Conservation (phyloP, 176 grass and related monocot genomes). For the Eleusine coracana region DNA sequence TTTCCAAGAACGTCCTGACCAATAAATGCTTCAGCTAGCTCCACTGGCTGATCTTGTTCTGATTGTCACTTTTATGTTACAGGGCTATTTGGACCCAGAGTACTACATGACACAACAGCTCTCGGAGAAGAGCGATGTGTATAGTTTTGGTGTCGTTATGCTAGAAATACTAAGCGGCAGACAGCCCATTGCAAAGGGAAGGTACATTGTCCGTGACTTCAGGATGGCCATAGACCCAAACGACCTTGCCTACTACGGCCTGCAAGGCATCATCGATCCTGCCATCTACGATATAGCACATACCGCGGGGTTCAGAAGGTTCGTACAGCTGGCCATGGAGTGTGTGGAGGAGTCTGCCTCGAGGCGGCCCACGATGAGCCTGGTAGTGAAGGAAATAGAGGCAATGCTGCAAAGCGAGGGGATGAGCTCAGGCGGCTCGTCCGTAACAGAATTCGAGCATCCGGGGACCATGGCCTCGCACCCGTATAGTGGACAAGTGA, state of each 20-base stretch:
- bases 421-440: conserved; percentile 41
- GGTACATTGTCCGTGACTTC: conserved; percentile 73
- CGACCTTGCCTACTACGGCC: conserved; percentile 59
- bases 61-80: conserved; percentile 9
- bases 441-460: conserved; percentile 30
- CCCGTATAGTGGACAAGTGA: not conserved
- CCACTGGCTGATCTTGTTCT: not conserved
- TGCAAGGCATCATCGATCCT: conserved; percentile 61
- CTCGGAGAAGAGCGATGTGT: conserved; percentile 85
- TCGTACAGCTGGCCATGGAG: conserved; percentile 75
- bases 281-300: conserved; percentile 50
- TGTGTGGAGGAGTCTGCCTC: conserved; percentile 61
- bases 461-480: not conserved
- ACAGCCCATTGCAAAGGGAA: conserved; percentile 60
- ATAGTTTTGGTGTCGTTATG: conserved; percentile 84
- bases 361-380: conserved; percentile 65
- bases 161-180: conserved; percentile 66
- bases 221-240: conserved; percentile 59
- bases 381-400: conserved; percentile 84
- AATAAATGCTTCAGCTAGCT: not conserved
- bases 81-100: conserved; percentile 91
- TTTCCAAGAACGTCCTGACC: not conserved
- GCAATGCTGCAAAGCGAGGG: conserved; percentile 52
- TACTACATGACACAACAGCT: conserved; percentile 94
- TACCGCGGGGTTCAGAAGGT: conserved; percentile 53